Base-by-base conservation (phyloP, 495 filamentous ascomycete species). In the Daldinia bambusicola region DNA sequence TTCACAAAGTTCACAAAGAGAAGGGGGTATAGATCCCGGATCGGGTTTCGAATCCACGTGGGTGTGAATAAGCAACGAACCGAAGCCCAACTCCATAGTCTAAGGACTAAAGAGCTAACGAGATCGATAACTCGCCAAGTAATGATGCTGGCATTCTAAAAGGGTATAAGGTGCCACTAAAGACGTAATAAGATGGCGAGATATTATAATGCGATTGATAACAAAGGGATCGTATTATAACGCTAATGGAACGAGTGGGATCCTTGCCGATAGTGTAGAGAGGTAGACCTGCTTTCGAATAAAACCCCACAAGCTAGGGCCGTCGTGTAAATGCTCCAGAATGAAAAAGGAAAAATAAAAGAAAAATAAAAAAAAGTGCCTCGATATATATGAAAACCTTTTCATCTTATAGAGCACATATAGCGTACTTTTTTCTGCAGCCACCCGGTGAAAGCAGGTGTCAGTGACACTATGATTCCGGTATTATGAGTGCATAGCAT, bases 41-140 rank as follows among this genome's bases (percentile, higher is more conserved):
- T 63, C 41, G 55, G 55, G 34, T 69, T 14, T 45, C 43, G 61
- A 70, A 55, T 56, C 67, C 67, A 70, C 67, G 67, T 70, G 67
- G 67, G 34, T 66, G 55, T 58, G 55, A 66, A 43, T 59, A 59
- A 59, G 56, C 56, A 13, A 59, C 34, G 20, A 66, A 64, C 61
- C 52, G 43, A 37, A 56, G 53, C 26, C 36, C 51, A 20, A 56
- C 51, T 36, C 61, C 50, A 56, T 43, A 56, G 26, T 26, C 3
- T 26, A 26, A 26, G 26, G 26, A 3, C 26, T 26, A 26, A 26
- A 43, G 45, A 50, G 53, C 30, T 8, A 16, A 38, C 36, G 31
- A 34, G 30, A 22, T 50, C 50, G 26, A 14, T 55, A 55, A 34
- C 48, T 63, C 22, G 38, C 45, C 18, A 32, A 51, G 50, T 32